These are phyloP conservation scores for Starmerella roubikii DNA, from an alignment of 805 yeast genomes.

Conservation along the genomic window DNA sequence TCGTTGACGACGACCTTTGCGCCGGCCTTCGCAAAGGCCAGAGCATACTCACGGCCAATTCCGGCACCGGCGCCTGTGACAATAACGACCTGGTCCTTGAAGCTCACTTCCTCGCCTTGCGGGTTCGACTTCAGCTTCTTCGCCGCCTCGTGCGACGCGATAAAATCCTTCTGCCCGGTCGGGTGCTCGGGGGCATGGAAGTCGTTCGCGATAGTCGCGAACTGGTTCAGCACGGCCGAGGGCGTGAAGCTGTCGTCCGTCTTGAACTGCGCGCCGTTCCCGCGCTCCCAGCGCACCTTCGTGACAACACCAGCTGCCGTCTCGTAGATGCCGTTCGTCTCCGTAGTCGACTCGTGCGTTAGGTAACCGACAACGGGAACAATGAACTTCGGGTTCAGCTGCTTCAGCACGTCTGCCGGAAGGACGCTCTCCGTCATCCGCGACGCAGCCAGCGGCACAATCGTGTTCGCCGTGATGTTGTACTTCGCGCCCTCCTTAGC, in stretches of 20 bases:
- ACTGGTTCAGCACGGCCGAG: constrained; percentile 60
- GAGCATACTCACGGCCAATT: constrained; percentile 81
- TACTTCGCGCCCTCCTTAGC: constrained; percentile 85
- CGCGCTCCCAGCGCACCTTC: constrained; percentile 90
- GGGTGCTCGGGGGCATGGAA: constrained; percentile 57
- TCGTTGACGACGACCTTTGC: constrained; percentile 93
- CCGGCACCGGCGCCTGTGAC: constrained; percentile 96
- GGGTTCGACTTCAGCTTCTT: constrained; percentile 40
- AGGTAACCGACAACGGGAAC: constrained; percentile 83
- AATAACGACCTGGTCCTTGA: constrained; percentile 74
- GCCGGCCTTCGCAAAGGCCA: constrained; percentile 74
- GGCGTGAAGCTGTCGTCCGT: constrained; percentile 71
- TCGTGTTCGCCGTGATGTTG: constrained; percentile 71
- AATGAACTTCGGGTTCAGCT: constrained; percentile 71
- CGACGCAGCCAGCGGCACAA: constrained; percentile 90
- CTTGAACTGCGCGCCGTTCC: constrained; percentile 71
- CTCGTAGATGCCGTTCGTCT: constrained; percentile 71
- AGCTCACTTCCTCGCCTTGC: constrained; percentile 44
- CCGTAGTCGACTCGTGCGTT: constrained; percentile 48
- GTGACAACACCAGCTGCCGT: constrained; percentile 90
- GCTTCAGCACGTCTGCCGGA: constrained; percentile 72
- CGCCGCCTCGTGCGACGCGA: constrained; percentile 40
- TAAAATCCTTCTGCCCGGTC: constrained; percentile 54
- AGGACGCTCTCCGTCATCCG: constrained; percentile 88
- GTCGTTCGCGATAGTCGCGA: constrained; percentile 42